These are phyloP conservation scores for Clonostachys solani DNA, from an alignment of 2,329 filamentous ascomycete genomes.

Conservation along the genomic window DNA sequence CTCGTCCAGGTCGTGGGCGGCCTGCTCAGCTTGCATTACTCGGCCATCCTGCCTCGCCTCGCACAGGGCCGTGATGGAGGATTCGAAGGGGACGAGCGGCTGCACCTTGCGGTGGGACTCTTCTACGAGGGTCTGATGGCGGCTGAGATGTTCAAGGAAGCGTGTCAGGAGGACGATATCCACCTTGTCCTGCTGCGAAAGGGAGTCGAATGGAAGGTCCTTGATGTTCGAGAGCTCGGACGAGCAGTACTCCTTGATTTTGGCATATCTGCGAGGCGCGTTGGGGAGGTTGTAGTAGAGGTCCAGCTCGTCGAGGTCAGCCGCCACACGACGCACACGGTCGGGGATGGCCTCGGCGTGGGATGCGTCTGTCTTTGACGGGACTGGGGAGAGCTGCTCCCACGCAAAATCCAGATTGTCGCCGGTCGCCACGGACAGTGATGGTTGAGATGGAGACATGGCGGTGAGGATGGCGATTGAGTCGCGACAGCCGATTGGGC, in stretches of 20 bases:
- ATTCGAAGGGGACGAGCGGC: conserved; percentile 14
- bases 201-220: conserved; percentile 14
- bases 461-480: too few species aligned
- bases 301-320: conserved; percentile 39
- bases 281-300: conserved; percentile 43
- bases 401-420: not conserved
- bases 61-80: too few species aligned
- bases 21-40: too few species aligned
- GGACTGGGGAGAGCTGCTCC: not conserved
- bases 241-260: conserved; percentile 33
- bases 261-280: conserved; percentile 30
- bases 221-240: conserved; percentile 27
- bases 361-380: not conserved
- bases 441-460: too few species aligned
- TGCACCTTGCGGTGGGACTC: not conserved
- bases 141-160: too few species aligned
- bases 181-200: conserved; percentile 39
- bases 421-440: too few species aligned
- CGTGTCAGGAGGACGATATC: conserved; percentile 39
- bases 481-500: too few species aligned
- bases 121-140: too few species aligned
- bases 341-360: conserved; percentile 26
- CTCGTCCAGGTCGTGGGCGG: too few species aligned
- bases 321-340: conserved; percentile 34
- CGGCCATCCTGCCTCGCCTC: too few species aligned